These are phyloP conservation scores for Chenopodium suecicum DNA, from an alignment of 148 eudicot genomes.

Conservation along the genomic window DNA sequence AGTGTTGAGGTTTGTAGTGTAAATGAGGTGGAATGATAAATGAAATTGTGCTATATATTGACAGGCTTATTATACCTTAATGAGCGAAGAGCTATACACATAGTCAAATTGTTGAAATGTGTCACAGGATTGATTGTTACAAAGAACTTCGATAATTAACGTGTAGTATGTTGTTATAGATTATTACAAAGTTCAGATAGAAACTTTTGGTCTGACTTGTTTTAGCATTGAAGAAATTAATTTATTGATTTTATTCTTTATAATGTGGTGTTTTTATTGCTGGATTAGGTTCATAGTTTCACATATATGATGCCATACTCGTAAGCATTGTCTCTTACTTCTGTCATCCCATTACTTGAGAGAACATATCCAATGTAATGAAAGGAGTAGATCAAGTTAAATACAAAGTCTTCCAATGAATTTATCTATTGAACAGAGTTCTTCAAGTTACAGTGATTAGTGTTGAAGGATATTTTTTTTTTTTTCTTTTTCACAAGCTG, in stretches of 20 bases:
- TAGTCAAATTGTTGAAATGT: background rate
- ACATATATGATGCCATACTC: background rate
- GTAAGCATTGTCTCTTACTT: background rate
- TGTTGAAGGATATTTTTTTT: background rate
- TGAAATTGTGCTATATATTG: background rate
- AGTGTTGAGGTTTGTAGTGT: background rate
- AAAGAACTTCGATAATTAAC: background rate
- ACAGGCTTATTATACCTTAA: background rate
- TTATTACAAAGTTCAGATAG: background rate
- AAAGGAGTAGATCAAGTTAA: background rate
- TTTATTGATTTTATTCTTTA: background rate
- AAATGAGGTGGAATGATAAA: background rate
- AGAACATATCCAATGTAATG: too few species aligned
- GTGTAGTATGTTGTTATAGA: background rate
- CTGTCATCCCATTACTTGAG: background rate
- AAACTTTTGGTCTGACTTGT: background rate
- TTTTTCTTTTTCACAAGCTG: background rate
- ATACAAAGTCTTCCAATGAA: background rate
- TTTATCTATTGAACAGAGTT: background rate
- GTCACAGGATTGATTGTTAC: background rate
- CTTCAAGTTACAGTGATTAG: background rate
- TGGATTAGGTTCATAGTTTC: background rate
- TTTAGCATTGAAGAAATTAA: background rate
- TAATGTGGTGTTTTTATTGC: background rate
- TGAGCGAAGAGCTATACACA: background rate